Base-by-base conservation (phyloP, 805 yeast genomes). In the Ogataea pini region DNA sequence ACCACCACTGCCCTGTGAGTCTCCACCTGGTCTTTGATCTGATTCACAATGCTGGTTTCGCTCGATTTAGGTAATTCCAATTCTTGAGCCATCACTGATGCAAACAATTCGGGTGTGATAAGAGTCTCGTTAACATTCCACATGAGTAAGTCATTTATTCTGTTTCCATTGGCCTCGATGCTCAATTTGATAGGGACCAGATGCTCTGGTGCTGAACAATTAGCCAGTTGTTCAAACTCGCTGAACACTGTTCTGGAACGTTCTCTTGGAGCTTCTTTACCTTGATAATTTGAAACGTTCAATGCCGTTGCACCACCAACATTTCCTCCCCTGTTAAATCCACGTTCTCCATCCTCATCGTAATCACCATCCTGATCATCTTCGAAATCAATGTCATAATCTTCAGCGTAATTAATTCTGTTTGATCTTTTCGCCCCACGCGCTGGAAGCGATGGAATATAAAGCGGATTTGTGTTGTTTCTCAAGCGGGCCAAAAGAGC, bases 381-480 rank as follows among this genome's bases (percentile, higher is more conserved):
- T 8, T 56, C 62, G 31, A 60, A 60, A 54, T 83, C 83, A 42
- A 79, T 81, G 52, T 88, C 96, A 50, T 81, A 76, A 33, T 65
- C 69, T 63, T 89, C 97, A 0, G 96, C 94, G 61, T 90, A 90
- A 63, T 86, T 88, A 44, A 88, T 80, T 42, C 82, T 85, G 18
- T 54, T 58, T 36, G 75, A 70, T 57, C 96, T 74, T 64, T 89
- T 89, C 28, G 89, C 83, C 25, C 85, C 77, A 55, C 97, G 77
- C 3, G 90, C 80, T 2, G 89, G 87, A 19, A 86, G 83, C 1
- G 89, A 85, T 2, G 89, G 78, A 31, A 85, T 76, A 56, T 84
- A 79, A 27, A 91, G 69, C 1, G 95, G 82, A 28, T 89, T 87
- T 48, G 84, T 82, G 28, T 83, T 85, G 52, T 85, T 83, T 52